These are phyloP conservation scores for Musa schizocarpa DNA, from an alignment of 176 grass and related monocot species.

Conservation along the genomic window DNA sequence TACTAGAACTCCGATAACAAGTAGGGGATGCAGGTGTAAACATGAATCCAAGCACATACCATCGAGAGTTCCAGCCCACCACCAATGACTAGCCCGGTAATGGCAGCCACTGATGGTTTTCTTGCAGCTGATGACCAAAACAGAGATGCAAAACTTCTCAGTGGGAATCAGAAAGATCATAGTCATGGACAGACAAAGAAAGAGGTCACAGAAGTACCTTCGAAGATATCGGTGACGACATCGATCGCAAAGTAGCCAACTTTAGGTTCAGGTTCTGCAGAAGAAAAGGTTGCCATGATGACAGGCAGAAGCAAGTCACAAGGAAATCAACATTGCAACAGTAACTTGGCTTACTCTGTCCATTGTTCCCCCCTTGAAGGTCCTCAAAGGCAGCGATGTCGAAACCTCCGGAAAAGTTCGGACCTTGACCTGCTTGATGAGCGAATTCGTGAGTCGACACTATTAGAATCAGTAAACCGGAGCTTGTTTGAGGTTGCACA, in stretches of 20 bases:
- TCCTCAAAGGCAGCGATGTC: conserved; percentile 63
- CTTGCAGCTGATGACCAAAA: conserved; percentile 45
- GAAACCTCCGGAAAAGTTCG: conserved; percentile 84
- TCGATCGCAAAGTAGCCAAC: conserved; percentile 81
- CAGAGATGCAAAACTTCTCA: neutral
- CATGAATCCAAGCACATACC: conserved; percentile 34
- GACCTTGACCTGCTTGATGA: conserved; percentile 48
- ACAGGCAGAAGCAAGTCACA: conserved; percentile 6
- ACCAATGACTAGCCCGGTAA: conserved; percentile 85
- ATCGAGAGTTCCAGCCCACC: conserved; percentile 92
- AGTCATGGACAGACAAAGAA: neutral
- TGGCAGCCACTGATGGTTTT: conserved; percentile 89
- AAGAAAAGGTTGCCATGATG: conserved; percentile 5
- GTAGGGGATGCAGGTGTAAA: no score
- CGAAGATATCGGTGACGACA: conserved; percentile 59
- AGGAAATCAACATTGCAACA: conserved; percentile 10
- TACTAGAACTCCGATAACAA: no score
- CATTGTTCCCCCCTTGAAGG: conserved; percentile 32
- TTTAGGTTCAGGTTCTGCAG: conserved; percentile 54
- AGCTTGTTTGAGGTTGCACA: no score
- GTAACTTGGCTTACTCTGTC: conserved; percentile 36
- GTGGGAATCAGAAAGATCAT: neutral
- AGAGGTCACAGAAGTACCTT: conserved; percentile 42
- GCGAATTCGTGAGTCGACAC: conserved; percentile 9
- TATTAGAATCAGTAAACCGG: no score